These are phyloP conservation scores for Talaromyces albobiverticillius DNA, from an alignment of 2,329 filamentous ascomycete species.

Conservation along the genomic window DNA sequence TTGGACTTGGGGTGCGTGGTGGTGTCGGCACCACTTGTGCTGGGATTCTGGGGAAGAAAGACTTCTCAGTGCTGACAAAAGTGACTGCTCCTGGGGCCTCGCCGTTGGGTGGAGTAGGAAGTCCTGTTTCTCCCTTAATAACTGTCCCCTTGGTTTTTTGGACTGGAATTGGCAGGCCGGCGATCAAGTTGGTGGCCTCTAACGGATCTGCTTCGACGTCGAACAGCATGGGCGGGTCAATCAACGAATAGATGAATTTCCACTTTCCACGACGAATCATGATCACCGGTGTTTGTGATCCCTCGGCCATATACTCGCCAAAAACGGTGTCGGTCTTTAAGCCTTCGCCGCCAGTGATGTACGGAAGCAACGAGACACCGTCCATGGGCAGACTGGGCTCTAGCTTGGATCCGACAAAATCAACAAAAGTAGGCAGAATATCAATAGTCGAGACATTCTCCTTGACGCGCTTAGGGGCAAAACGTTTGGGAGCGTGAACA, in stretches of 20 bases:
- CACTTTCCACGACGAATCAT: conserved; percentile 89
- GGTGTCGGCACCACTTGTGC: conserved; percentile 25
- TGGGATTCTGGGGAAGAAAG: conserved; percentile 16
- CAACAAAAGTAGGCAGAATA: conserved; percentile 82
- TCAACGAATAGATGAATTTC: conserved; percentile 87
- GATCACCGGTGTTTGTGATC: conserved; percentile 81
- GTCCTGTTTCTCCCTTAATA: conserved; percentile 15
- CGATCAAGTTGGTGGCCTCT: conserved; percentile 69
- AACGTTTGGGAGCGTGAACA: conserved; percentile 74
- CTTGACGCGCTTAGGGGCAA: conserved; percentile 70
- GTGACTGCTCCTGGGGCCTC: conserved; percentile 15
- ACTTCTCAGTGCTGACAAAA: conserved; percentile 16
- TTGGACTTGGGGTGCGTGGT: conserved; percentile 38
- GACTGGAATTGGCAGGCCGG: conserved; percentile 29
- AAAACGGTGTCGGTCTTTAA: conserved; percentile 75
- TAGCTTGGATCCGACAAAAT: conserved; percentile 71
- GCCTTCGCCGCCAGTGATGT: conserved; percentile 59
- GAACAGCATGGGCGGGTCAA: conserved; percentile 80
- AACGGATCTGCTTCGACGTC: conserved; percentile 72
- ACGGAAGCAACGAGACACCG: conserved; percentile 75
- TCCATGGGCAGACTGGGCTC: conserved; percentile 76
- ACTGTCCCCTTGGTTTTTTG: conserved; percentile 36
- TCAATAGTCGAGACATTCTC: conserved; percentile 90
- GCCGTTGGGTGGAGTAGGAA: conserved; percentile 22
- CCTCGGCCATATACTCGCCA: conserved; percentile 92